Percentiles rank a stretch among this genome's conserved stretches.
phyloP scores from a whole-genome alignment of 768 basidiomycete species.

The Trametes cubensis region DNA sequence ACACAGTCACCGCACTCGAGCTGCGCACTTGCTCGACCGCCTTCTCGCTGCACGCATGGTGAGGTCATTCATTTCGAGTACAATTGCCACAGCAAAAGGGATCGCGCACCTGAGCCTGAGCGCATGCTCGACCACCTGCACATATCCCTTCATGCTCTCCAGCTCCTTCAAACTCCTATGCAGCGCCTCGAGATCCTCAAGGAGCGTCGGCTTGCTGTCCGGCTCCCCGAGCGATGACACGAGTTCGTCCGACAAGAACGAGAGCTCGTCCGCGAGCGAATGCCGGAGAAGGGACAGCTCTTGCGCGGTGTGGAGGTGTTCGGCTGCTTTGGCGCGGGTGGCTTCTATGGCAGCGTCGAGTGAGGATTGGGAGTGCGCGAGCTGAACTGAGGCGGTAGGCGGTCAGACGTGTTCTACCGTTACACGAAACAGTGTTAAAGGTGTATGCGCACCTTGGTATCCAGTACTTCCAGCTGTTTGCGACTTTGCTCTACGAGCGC shows the following conservation, averaged over 20 bases:
- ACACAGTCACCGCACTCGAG: constrained; percentile 40
- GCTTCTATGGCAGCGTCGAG: constrained; percentile 50
- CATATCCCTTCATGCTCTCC: constrained; percentile 74
- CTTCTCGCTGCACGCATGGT: constrained; percentile 50
- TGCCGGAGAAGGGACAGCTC: constrained; percentile 78
- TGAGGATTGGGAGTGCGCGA: constrained; percentile 52
- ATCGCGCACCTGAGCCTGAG: constrained; percentile 67
- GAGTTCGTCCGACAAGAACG: constrained; percentile 65
- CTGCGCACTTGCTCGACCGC: constrained; percentile 56
- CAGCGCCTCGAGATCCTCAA: constrained; percentile 81
- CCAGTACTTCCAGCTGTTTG: constrained; percentile 31
- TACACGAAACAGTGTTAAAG: background rate
- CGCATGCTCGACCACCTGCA: constrained; percentile 70
- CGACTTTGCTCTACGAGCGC: constrained; percentile 50
- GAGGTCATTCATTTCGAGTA: too few relatives aligned
- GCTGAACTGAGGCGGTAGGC: constrained; percentile 52
- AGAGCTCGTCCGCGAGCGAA: constrained; percentile 75
- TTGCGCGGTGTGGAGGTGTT: constrained; percentile 64
- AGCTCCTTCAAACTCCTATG: constrained; percentile 79
- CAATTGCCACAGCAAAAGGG: background rate
- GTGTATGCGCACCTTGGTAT: constrained; percentile 32
- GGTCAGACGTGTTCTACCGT: background rate
- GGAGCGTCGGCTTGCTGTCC: constrained; percentile 59
- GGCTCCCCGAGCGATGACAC: constrained; percentile 56
- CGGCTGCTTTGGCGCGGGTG: constrained; percentile 50